Conservation (phyloP, 2,329 filamentous ascomycete genomes). For the Aspergillus sp. region DNA sequence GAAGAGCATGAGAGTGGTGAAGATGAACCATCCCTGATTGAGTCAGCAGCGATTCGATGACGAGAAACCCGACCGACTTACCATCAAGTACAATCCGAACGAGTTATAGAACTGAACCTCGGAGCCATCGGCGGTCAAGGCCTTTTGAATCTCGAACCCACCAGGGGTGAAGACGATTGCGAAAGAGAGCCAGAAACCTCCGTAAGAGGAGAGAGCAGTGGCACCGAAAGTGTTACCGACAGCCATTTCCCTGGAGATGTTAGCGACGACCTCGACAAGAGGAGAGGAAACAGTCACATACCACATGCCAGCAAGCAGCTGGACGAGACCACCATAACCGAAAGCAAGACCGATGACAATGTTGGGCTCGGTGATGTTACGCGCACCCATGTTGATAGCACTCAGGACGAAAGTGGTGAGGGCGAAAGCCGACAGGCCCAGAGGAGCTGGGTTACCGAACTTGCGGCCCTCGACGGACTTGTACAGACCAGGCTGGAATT, state of each 20-base stretch:
- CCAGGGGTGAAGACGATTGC: slow-evolving; percentile 66
- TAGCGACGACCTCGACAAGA: slow-evolving; percentile 1
- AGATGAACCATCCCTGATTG: slow-evolving; percentile 70
- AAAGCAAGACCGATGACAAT: slow-evolving; percentile 66
- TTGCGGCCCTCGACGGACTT: slow-evolving; percentile 61
- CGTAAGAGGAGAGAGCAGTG: slow-evolving; percentile 74
- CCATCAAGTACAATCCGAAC: slow-evolving; percentile 68
- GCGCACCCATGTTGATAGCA: slow-evolving; percentile 64
- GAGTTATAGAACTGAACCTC: slow-evolving; percentile 52
- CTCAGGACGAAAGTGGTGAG: slow-evolving; percentile 78
- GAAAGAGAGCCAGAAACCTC: slow-evolving; percentile 77
- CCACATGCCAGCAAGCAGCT: slow-evolving; percentile 84
- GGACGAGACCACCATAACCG: slow-evolving; percentile 72
- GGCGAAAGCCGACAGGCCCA: slow-evolving; percentile 74
- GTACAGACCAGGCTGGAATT: slow-evolving; percentile 68
- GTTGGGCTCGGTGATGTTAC: slow-evolving; percentile 56
- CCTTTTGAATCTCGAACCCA: slow-evolving; percentile 55
- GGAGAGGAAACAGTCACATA: slow-evolving; percentile 36
- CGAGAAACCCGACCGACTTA: slow-evolving; percentile 21
- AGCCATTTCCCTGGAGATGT: slow-evolving; percentile 66
- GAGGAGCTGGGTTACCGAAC: slow-evolving; percentile 73
- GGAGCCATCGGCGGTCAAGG: slow-evolving; percentile 26
- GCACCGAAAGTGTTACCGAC: slow-evolving; percentile 85
- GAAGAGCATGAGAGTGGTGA: slow-evolving; percentile 68
- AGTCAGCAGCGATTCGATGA: slow-evolving; percentile 4